A percentile compares a stretch with the other conserved stretches of the same genome.
phyloP scores from a whole-genome alignment of 805 yeast species.

The Starmerella riodocensis region DNA sequence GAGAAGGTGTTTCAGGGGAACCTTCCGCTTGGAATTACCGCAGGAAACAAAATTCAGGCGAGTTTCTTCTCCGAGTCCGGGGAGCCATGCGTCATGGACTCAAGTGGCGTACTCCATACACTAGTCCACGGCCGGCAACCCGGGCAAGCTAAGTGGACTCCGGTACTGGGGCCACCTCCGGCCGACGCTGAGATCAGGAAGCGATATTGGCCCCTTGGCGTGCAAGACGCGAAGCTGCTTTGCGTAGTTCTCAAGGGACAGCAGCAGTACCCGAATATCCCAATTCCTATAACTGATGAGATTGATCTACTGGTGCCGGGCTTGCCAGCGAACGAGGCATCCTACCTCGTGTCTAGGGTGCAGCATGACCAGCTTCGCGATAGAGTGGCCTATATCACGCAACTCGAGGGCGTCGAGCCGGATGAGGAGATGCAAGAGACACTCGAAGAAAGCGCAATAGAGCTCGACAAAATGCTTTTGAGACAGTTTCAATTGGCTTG shows the following conservation, averaged over 20 bases:
- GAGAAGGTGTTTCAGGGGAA: constrained; percentile 29
- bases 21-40: constrained; percentile 29
- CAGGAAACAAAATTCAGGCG: constrained; percentile 35
- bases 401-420: constrained; percentile 11
- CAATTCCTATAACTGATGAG: constrained; percentile 74
- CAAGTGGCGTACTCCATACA: constrained; percentile 56
- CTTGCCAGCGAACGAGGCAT: constrained; percentile 20
- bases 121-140: constrained; percentile 68
- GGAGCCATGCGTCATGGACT: constrained; percentile 82
- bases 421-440: constrained; percentile 35
- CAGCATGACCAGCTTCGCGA: constrained; percentile 21
- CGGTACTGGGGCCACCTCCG: constrained; percentile 50
- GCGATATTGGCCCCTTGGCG: constrained; percentile 82
- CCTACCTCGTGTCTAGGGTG: constrained; percentile 22
- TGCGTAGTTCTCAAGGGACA: constrained; percentile 62
- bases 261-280: constrained; percentile 59
- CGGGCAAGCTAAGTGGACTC: constrained; percentile 74
- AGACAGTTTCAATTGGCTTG: constrained; percentile 66
- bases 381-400: constrained; percentile 16
- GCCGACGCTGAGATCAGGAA: constrained; percentile 35
- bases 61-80: constrained; percentile 79
- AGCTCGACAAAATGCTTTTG: constrained; percentile 65
- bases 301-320: constrained; percentile 59
- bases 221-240: constrained; percentile 35
- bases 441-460: constrained; percentile 39